Conservation (phyloP, 176 grass and related monocot genomes). For the Aegilops umbellulata region DNA sequence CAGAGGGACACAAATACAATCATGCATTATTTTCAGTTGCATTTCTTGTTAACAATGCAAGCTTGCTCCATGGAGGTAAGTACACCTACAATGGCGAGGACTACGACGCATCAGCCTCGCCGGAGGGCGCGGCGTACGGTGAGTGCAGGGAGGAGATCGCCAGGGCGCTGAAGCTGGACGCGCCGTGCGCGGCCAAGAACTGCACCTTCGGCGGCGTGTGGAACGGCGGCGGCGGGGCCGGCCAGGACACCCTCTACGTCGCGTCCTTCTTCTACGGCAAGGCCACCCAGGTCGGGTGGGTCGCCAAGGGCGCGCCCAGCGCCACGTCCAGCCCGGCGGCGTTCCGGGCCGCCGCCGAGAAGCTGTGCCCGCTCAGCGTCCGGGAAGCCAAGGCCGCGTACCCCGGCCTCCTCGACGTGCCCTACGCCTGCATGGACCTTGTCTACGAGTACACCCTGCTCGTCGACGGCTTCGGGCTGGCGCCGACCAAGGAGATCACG, state of each 20-base stretch:
- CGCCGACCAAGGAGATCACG: constrained; percentile 30
- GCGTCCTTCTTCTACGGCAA: constrained; percentile 13
- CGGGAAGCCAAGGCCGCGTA: background rate
- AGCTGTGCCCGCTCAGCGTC: background rate
- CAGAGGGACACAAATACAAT: too few relatives aligned
- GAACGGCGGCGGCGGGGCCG: too few relatives aligned
- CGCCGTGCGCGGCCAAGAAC: too few relatives aligned
- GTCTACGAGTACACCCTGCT: constrained; percentile 39
- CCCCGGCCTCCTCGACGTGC: constrained; percentile 12
- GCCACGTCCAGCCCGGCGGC: background rate
- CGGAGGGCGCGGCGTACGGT: too few relatives aligned
- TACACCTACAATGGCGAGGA: constrained; percentile 21
- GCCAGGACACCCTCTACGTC: background rate
- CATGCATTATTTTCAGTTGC: too few relatives aligned
- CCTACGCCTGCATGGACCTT: constrained; percentile 48
- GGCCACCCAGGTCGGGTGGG: background rate
- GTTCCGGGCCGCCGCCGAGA: background rate
- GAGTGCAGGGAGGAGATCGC: too few relatives aligned
- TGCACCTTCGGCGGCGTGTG: too few relatives aligned
- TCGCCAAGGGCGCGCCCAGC: background rate
- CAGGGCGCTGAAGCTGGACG: too few relatives aligned
- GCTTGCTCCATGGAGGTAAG: background rate
- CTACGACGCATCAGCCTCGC: constrained; percentile 3
- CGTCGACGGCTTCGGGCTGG: constrained; percentile 35
- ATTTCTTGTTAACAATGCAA: background rate